phyloP scores from a whole-genome alignment of 371 early-diverging fungal species.

The Lichtheimia corymbifera region DNA sequence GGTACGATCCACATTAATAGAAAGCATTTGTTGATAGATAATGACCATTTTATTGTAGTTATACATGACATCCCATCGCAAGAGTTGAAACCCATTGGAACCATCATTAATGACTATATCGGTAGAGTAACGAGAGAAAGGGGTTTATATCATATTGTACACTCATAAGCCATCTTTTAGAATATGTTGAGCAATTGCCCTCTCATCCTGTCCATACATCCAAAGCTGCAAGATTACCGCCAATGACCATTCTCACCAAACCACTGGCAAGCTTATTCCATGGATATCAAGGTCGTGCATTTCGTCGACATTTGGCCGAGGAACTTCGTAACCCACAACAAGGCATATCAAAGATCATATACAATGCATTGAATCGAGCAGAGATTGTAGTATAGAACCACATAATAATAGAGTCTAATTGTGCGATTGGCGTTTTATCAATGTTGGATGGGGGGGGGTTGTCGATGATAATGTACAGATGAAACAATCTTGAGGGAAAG shows the following conservation, averaged over 20 bases:
- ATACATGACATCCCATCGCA: conserved; percentile 29
- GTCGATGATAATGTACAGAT: conserved; percentile 1
- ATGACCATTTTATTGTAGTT: conserved; percentile 9
- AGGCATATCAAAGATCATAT: conserved; percentile 16
- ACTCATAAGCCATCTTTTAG: conserved; percentile 5
- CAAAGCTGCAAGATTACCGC: conserved; percentile 24
- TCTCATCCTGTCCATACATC: conserved; percentile 5
- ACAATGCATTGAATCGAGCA: conserved; percentile 13
- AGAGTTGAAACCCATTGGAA: conserved; percentile 30
- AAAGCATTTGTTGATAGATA: no score
- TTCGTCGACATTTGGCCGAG: conserved; percentile 31
- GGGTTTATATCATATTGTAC: no score
- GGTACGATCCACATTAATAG: conserved; percentile 4
- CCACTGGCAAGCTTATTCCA: conserved; percentile 36
- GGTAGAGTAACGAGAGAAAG: no score
- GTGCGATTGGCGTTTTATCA: neutral
- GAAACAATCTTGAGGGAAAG: neutral
- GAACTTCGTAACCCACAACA: conserved; percentile 12
- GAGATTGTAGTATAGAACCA: neutral
- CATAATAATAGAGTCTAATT: neutral
- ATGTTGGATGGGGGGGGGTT: neutral
- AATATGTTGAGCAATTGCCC: conserved; percentile 26
- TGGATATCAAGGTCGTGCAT: conserved; percentile 32
- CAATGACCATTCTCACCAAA: conserved; percentile 33
- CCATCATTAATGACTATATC: conserved; percentile 24